Percentiles rank a stretch among this genome's conserved stretches.
Evolutionary conservation across 192 early-diverging fungal genomes (phyloP).

Genomic region (Geranomyces variabilis): DNA sequence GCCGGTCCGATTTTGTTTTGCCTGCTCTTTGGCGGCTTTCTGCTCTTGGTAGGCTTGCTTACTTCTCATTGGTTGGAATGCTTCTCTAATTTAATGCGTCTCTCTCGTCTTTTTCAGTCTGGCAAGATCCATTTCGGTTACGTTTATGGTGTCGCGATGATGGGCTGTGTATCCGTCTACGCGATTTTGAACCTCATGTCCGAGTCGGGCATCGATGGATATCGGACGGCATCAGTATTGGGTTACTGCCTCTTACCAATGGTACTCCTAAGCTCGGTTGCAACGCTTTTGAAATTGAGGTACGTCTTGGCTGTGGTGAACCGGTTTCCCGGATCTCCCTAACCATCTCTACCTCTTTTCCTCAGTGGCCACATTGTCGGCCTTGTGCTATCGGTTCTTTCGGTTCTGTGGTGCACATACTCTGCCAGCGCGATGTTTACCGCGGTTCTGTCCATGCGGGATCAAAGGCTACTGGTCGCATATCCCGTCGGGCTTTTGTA

Average conservation of each 20-base stretch:
- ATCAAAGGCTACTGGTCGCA: slow-evolving; percentile 92
- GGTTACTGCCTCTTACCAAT: slow-evolving; percentile 97
- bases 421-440: slow-evolving; percentile 94
- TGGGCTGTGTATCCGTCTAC: slow-evolving; percentile 86
- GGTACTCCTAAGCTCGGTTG: slow-evolving; percentile 83
- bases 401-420: slow-evolving; percentile 94
- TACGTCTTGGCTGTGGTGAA: too few species aligned
- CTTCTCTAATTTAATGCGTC: neutral
- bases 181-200: slow-evolving; percentile 94
- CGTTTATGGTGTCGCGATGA: slow-evolving; percentile 91
- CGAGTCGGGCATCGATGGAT: slow-evolving; percentile 81
- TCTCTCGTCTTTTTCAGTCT: slow-evolving; percentile 54
- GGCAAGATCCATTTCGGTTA: slow-evolving; percentile 97
- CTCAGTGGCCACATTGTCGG: slow-evolving; percentile 48
- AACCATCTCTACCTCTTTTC: neutral
- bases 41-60: slow-evolving; percentile 78
- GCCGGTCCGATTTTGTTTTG: slow-evolving; percentile 93
- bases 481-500: slow-evolving; percentile 94
- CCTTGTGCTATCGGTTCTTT: slow-evolving; percentile 64
- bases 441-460: slow-evolving; percentile 84
- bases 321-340: too few species aligned
- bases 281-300: slow-evolving; percentile 72
- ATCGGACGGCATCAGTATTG: slow-evolving; percentile 89
- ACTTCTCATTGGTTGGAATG: too few species aligned
- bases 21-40: slow-evolving; percentile 85